These are phyloP conservation scores for Alternaria gansuensis DNA, from an alignment of 2,329 filamentous ascomycete species.

Conservation along the genomic window DNA sequence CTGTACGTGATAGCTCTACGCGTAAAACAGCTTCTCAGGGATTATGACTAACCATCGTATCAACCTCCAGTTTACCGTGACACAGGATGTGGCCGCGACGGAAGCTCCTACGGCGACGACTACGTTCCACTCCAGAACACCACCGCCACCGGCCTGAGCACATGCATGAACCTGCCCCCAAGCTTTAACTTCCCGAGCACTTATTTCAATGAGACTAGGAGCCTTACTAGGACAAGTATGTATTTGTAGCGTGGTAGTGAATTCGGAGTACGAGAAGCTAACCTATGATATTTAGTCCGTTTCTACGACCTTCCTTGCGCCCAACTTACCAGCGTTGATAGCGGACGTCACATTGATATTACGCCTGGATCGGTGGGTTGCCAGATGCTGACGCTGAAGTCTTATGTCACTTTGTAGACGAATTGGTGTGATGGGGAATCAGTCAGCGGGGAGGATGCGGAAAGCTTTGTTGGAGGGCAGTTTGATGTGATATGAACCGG, in stretches of 20 bases:
- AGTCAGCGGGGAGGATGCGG: not conserved
- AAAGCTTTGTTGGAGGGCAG: not conserved
- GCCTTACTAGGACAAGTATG: not conserved
- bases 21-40: too few relatives aligned
- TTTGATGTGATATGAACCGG: constrained; percentile 5
- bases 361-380: constrained; percentile 13
- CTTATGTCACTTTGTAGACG: constrained; percentile 17
- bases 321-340: constrained; percentile 1
- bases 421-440: not conserved
- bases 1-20: constrained; percentile 1
- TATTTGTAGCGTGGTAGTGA: not conserved
- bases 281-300: not conserved
- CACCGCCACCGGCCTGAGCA: constrained; percentile 8
- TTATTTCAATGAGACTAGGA: constrained; percentile 13
- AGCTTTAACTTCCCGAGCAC: constrained; percentile 18
- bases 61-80: constrained; percentile 10
- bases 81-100: constrained; percentile 7
- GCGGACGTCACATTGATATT: constrained; percentile 17
- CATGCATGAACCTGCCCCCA: constrained; percentile 13
- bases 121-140: constrained; percentile 9
- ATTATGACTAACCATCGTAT: not conserved
- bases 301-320: constrained; percentile 18
- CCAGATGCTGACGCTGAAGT: constrained; percentile 14
- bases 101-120: constrained; percentile 12
- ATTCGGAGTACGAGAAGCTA: not conserved